These are phyloP conservation scores for Marasmius oreades DNA, from an alignment of 1,284 basidiomycete species.

Conservation along the genomic window DNA sequence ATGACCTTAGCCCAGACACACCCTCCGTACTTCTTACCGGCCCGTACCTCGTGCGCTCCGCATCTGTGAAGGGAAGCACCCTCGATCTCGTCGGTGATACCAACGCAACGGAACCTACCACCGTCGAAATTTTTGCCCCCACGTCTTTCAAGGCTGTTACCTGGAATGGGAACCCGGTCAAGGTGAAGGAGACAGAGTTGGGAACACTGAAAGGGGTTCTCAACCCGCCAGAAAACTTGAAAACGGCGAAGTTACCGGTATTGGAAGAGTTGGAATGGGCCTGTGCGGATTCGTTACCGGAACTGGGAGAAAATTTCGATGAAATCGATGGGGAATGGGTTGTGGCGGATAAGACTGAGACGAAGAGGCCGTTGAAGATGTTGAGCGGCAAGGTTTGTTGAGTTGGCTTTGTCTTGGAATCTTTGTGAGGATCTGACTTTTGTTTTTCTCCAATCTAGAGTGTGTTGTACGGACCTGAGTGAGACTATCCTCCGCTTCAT, in stretches of 20 bases:
- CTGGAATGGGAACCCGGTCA: constrained; percentile 13
- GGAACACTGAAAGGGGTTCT: constrained; percentile 29
- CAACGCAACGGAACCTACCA: constrained; percentile 33
- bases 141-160: not conserved
- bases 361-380: constrained; percentile 34
- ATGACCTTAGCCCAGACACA: constrained; percentile 28
- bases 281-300: constrained; percentile 41
- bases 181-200: constrained; percentile 20
- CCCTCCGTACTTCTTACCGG: constrained; percentile 40
- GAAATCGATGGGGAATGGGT: constrained; percentile 35
- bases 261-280: constrained; percentile 34
- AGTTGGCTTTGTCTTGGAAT: not conserved
- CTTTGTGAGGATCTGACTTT: constrained; percentile 19
- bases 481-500: not conserved
- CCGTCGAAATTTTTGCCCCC: constrained; percentile 5
- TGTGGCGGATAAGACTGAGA: constrained; percentile 40
- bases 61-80: constrained; percentile 27
- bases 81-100: constrained; percentile 39
- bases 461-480: constrained; percentile 10
- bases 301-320: constrained; percentile 32
- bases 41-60: constrained; percentile 44
- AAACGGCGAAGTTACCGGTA: constrained; percentile 26
- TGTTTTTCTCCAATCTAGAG: constrained; percentile 38
- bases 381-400: constrained; percentile 32
- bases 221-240: constrained; percentile 20